These are phyloP conservation scores for Karstenula rhodostoma DNA, from an alignment of 2,329 filamentous ascomycete species.

Conservation along the genomic window DNA sequence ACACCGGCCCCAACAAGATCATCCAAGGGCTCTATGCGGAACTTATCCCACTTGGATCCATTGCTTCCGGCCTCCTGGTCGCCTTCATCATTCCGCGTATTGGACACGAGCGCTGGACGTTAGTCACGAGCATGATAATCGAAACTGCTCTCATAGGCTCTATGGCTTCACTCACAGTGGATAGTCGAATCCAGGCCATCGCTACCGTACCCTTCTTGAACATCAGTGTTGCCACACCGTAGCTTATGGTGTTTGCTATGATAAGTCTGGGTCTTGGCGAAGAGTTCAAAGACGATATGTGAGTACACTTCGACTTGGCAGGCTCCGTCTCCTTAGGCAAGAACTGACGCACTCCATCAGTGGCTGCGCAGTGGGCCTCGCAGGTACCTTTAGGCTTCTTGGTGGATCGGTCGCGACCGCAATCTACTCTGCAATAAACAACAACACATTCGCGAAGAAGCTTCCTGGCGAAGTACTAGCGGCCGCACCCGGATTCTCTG, in stretches of 20 bases:
- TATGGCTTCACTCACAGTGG: slow-evolving; percentile 9
- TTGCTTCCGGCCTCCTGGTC: slow-evolving; percentile 12
- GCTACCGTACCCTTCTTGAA: slow-evolving; percentile 13
- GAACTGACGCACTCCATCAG: background rate
- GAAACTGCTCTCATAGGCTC: slow-evolving; percentile 19
- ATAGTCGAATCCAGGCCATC: slow-evolving; percentile 14
- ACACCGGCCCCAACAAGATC: slow-evolving; percentile 17
- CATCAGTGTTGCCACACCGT: slow-evolving; percentile 12
- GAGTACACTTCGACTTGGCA: slow-evolving; percentile 4
- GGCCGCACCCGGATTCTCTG: slow-evolving; percentile 13
- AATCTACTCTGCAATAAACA: slow-evolving; percentile 19
- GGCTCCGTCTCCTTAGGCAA: background rate
- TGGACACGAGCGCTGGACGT: slow-evolving; percentile 17
- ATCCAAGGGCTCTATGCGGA: slow-evolving; percentile 19
- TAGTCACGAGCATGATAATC: slow-evolving; percentile 16
- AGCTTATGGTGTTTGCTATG: slow-evolving; percentile 19
- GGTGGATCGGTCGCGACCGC: slow-evolving; percentile 18
- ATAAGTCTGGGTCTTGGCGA: slow-evolving; percentile 17
- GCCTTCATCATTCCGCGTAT: slow-evolving; percentile 16
- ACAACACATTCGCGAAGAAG: slow-evolving; percentile 15
- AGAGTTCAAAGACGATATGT: slow-evolving; percentile 19
- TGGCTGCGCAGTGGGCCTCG: slow-evolving; percentile 18
- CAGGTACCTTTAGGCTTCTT: slow-evolving; percentile 18
- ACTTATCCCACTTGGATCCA: slow-evolving; percentile 18
- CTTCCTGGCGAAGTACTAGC: slow-evolving; percentile 13